Base-by-base conservation (phyloP, 2,329 filamentous ascomycete species). In the Cladophialophora bantiana region DNA sequence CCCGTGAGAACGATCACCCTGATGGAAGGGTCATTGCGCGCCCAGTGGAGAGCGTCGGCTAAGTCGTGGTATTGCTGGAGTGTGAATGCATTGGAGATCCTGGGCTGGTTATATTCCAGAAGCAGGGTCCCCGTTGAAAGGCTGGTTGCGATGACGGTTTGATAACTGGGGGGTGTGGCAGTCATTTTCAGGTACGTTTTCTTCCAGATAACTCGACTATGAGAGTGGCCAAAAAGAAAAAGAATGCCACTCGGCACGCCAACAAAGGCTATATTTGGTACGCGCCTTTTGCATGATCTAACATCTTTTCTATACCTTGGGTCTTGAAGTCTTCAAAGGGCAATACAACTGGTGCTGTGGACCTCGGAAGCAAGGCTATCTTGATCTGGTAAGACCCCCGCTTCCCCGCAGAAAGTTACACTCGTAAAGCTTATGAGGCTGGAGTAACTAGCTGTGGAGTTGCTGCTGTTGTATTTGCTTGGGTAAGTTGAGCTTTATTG, bases 291-390 rank as follows among this genome's bases (percentile, higher is more conserved):
- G 26, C 45, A 50, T 12, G 9, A 12, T 31, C 9, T 31, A 26
- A 26, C 45, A 31, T 31, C 9, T 26, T 31, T 31, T 50, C 45
- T 50, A 26, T 26, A 31, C 45, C 26, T 50, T 50, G 45, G 20
- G 42, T 31, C 45, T 31, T 50, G 45, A 50, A 50, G 45, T 26
- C 18, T 18, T 50, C 45, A 31, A 12, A 20, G 45, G n/a, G 1
- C 18, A 50, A 3, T 10, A 12, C n/a, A 10, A 26, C 45, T 31
- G 26, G 18, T 50, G 45, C 9, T 50, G 20, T 50, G 18, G 45
- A 50, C 45, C 45, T 50, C 45, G 45, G 45, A 31, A 50, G 45
- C 45, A 50, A 50, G 45, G 45, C 45, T 50, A 50, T 50, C 45
- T 50, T 50, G 45, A 26, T 50, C 7, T 50, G 45, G 45, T 31